Percentiles rank a stretch among this genome's conserved stretches.
Evolutionary conservation across 345 rosid species (phyloP).

Genomic region (Euphorbia lathyris): DNA sequence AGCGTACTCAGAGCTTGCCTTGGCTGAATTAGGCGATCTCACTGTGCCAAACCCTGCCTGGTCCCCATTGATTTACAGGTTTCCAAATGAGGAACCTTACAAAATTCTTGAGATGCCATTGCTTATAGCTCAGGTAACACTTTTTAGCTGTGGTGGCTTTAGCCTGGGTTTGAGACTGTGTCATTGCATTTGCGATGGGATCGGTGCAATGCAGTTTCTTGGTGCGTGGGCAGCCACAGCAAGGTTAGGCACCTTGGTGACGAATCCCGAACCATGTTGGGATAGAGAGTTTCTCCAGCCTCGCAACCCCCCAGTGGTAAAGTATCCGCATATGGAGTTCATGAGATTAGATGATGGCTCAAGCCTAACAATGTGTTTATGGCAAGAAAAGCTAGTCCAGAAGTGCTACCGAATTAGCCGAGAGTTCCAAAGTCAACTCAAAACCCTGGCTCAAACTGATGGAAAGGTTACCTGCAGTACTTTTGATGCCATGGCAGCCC

Average conservation of each 20-base stretch:
- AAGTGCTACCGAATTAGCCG: slow-evolving; percentile 67
- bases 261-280: slow-evolving; percentile 72
- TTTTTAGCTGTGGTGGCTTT: slow-evolving; percentile 77
- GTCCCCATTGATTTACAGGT: slow-evolving; percentile 63
- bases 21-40: slow-evolving; percentile 71
- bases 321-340: slow-evolving; percentile 63
- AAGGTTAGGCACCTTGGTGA: slow-evolving; percentile 46
- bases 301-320: slow-evolving; percentile 59
- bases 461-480: slow-evolving; percentile 44
- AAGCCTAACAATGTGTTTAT: slow-evolving; percentile 53
- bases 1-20: slow-evolving; percentile 49
- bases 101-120: slow-evolving; percentile 77
- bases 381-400: slow-evolving; percentile 68
- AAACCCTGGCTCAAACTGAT: slow-evolving; percentile 46
- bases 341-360: slow-evolving; percentile 70
- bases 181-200: slow-evolving; percentile 86
- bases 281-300: slow-evolving; percentile 64
- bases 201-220: slow-evolving; percentile 92
- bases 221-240: slow-evolving; percentile 74
- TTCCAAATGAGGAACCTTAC: slow-evolving; percentile 70
- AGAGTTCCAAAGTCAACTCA: slow-evolving; percentile 61
- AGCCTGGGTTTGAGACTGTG: slow-evolving; percentile 83
- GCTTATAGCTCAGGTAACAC: slow-evolving; percentile 76
- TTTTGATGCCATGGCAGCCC: slow-evolving; percentile 89
- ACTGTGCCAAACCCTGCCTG: slow-evolving; percentile 86